A percentile compares a stretch with the other conserved stretches of the same genome.
These are phyloP conservation scores for Epichloe gansuensis DNA, from an alignment of 2,329 filamentous ascomycete genomes.

Conservation along the genomic window DNA sequence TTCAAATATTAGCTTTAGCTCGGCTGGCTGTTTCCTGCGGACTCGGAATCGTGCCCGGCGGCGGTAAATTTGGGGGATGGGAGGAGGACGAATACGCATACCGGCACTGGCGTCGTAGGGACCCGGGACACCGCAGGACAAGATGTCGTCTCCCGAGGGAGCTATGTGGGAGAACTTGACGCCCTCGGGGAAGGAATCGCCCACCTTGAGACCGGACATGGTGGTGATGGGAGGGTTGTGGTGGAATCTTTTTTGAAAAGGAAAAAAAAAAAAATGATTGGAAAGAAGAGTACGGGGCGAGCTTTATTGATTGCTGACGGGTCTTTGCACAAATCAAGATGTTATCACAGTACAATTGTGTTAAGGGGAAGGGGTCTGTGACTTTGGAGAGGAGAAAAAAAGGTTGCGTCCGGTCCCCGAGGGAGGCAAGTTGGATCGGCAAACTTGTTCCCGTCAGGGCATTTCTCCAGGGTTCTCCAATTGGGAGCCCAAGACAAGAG, in stretches of 20 bases:
- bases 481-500: too few relatives aligned
- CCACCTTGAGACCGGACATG: slow-evolving; percentile 60
- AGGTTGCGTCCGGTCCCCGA: neutral
- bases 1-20: neutral
- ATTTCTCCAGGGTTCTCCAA: too few relatives aligned
- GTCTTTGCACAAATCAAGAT: too few relatives aligned
- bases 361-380: neutral
- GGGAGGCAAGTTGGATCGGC: too few relatives aligned
- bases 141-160: slow-evolving; percentile 60
- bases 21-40: too few relatives aligned
- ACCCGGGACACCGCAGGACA: slow-evolving; percentile 64
- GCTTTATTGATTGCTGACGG: neutral
- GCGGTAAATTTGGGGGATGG: neutral
- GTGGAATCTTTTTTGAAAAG: too few relatives aligned
- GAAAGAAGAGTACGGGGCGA: neutral
- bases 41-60: too few relatives aligned
- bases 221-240: neutral
- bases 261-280: too few relatives aligned
- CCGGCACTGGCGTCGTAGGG: slow-evolving; percentile 70
- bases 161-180: slow-evolving; percentile 79
- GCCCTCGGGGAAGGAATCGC: slow-evolving; percentile 71
- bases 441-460: too few relatives aligned
- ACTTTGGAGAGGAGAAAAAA: too few relatives aligned
- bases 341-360: neutral
- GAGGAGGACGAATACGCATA: slow-evolving; percentile 18